Base-by-base conservation (phyloP, 345 rosid genomes). In the Ceriops decandra region DNA sequence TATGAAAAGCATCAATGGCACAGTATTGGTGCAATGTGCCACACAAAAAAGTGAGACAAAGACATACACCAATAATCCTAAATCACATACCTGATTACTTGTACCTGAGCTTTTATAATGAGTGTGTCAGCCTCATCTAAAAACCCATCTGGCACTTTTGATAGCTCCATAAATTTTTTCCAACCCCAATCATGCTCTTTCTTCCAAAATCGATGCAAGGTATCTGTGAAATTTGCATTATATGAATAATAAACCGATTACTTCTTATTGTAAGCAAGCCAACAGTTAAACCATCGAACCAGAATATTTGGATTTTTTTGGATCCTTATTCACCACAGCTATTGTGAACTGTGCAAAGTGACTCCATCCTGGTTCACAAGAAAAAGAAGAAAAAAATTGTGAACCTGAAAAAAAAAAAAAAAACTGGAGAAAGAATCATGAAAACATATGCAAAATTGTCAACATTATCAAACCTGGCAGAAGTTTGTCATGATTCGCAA, bases 281-380 rank as follows among this genome's bases (percentile, higher is more conserved):
- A 67, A 35, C 51, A 58, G 54, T 57, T 42, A 65, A 71, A 68
- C 49, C 59, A 69, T 67, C 85, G 69, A 63, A 93, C 98, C 97
- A 62, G 96, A 91, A 78, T 85, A 84, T 80, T 85, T 91, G 13
- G 97, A 93, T 77, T 93, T 93, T 82, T 85, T 88, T 33, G 91
- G 82, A 86, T 93, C 96, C 80, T 84, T 93, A 80, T 88, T 89
- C 73, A 85, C 85, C 52, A 91, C 93, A 81, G 95, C 93, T 57
- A 93, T 91, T n/a, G 98, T 91, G 70, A 91, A 93, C 83, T 91
- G 97, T 38, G 93, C 98, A 82, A 89, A 91, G 83, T 91, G 96
- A 79, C 95, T 88, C 97, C 98, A 93, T 17, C 97, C 98, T 93
- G 82, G 70, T 67, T 62, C 81, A 69, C 20, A 69, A 38, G 46